These are phyloP conservation scores for Chloropicon primus DNA, from an alignment of 139 green algal species.

Conservation along the genomic window DNA sequence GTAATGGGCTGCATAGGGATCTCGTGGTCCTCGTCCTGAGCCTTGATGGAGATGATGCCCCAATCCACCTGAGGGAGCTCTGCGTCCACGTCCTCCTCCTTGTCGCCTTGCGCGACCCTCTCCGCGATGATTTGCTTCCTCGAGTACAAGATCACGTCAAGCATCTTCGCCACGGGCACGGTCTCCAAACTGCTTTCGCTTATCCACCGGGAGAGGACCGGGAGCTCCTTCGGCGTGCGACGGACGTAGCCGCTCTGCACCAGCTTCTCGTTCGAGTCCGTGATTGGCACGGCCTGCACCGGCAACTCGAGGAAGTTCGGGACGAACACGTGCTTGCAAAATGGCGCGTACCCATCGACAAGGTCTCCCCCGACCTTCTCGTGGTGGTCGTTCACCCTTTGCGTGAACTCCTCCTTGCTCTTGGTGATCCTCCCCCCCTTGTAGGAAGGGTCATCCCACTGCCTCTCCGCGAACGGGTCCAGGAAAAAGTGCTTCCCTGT, in stretches of 20 bases:
- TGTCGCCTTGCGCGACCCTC: conserved; percentile 13
- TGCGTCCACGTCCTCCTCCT: background rate
- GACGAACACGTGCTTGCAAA: conserved; percentile 93
- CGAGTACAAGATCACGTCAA: conserved; percentile 91
- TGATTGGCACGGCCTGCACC: conserved; percentile 48
- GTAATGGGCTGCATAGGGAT: conserved; percentile 84
- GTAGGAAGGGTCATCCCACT: conserved; percentile 69
- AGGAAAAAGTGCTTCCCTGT: conserved; percentile 53
- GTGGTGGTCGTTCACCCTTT: background rate
- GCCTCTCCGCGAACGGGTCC: conserved; percentile 61
- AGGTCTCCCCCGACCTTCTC: conserved; percentile 17
- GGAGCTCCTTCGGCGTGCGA: conserved; percentile 63
- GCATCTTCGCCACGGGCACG: conserved; percentile 46
- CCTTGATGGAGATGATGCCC: conserved; percentile 87
- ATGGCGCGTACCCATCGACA: conserved; percentile 80
- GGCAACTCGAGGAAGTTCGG: conserved; percentile 59
- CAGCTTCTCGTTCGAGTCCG: conserved; percentile 49
- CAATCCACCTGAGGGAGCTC: conserved; percentile 51
- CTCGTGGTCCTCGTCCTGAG: conserved; percentile 66
- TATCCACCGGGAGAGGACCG: conserved; percentile 58
- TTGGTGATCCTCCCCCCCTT: conserved; percentile 29
- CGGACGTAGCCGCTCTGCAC: conserved; percentile 51
- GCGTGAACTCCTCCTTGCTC: background rate
- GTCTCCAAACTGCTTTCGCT: conserved; percentile 26
- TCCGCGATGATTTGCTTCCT: conserved; percentile 76